These are phyloP conservation scores for Cystobasidium tubakii DNA, from an alignment of 768 basidiomycete genomes.

Conservation along the genomic window DNA sequence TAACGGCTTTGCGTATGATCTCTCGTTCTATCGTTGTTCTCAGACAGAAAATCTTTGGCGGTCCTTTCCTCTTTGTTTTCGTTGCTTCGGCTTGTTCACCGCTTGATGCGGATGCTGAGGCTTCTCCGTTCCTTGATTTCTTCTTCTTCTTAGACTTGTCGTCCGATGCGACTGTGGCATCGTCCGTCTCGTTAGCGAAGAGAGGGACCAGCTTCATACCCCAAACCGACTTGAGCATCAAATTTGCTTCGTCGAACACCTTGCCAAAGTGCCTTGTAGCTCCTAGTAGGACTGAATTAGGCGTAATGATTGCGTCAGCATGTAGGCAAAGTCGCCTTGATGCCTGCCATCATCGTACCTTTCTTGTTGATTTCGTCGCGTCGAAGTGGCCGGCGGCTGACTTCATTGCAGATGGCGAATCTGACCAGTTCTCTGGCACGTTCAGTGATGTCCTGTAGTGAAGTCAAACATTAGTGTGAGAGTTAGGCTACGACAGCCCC, in stretches of 20 bases:
- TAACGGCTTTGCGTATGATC: constrained; percentile 13
- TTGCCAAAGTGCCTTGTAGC: background rate
- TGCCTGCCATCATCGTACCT: constrained; percentile 21
- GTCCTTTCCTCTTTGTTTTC: constrained; percentile 10
- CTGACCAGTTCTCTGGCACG: constrained; percentile 26
- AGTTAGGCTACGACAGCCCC: too few relatives aligned
- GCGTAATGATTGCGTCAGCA: background rate
- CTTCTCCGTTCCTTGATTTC: constrained; percentile 7
- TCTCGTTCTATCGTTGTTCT: background rate
- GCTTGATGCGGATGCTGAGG: background rate
- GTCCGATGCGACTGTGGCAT: background rate
- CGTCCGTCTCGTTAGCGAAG: constrained; percentile 21
- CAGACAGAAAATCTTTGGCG: constrained; percentile 20
- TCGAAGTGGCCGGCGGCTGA: constrained; percentile 5
- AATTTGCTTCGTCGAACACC: constrained; percentile 19
- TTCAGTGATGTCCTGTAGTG: constrained; percentile 22
- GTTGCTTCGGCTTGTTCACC: background rate
- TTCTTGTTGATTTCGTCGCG: constrained; percentile 37
- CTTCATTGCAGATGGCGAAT: constrained; percentile 34
- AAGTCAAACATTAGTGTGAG: too few relatives aligned
- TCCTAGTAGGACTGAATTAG: constrained; percentile 21
- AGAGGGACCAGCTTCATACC: constrained; percentile 22
- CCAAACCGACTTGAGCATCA: background rate
- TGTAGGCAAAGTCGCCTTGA: too few relatives aligned
- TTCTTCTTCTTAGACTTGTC: constrained; percentile 15